phyloP scores from a whole-genome alignment of 2,329 filamentous ascomycete genomes.

The Microcyclospora tardicrescens region DNA sequence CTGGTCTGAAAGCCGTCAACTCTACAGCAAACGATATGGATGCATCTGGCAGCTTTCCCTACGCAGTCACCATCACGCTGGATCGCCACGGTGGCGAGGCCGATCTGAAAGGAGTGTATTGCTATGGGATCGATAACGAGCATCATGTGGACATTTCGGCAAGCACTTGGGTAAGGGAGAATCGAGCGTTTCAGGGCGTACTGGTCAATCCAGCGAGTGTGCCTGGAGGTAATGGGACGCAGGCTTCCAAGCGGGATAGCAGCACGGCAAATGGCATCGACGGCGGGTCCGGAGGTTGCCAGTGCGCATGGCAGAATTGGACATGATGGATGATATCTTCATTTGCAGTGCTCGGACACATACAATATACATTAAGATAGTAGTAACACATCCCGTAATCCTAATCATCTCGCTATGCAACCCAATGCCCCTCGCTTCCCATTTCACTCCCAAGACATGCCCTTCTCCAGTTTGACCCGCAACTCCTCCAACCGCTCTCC shows the following conservation, averaged over 20 bases:
- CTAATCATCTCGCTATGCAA: neutral
- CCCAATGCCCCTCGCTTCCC: neutral
- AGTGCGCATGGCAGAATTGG: conserved; percentile 49
- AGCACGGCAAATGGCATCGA: conserved; percentile 34
- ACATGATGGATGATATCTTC: conserved; percentile 1
- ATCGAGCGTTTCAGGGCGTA: conserved; percentile 36
- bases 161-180: conserved; percentile 39
- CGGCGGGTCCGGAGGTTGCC: conserved; percentile 47
- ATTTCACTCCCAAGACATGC: conserved; percentile 6
- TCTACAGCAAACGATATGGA: conserved; percentile 33
- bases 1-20: conserved; percentile 11
- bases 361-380: neutral
- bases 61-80: conserved; percentile 46
- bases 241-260: conserved; percentile 1
- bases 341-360: neutral
- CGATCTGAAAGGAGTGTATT: conserved; percentile 45
- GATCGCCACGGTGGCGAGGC: conserved; percentile 47
- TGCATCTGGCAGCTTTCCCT: conserved; percentile 46
- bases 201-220: conserved; percentile 39
- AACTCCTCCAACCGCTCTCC: conserved; percentile 22
- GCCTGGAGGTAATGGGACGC: conserved; percentile 22
- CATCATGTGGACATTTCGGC: conserved; percentile 30
- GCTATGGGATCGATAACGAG: conserved; percentile 42
- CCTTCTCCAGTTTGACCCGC: conserved; percentile 6
- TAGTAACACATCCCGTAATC: neutral